Base-by-base conservation (phyloP, 176 grass and related monocot species). In the Thinopyrum elongatum region DNA sequence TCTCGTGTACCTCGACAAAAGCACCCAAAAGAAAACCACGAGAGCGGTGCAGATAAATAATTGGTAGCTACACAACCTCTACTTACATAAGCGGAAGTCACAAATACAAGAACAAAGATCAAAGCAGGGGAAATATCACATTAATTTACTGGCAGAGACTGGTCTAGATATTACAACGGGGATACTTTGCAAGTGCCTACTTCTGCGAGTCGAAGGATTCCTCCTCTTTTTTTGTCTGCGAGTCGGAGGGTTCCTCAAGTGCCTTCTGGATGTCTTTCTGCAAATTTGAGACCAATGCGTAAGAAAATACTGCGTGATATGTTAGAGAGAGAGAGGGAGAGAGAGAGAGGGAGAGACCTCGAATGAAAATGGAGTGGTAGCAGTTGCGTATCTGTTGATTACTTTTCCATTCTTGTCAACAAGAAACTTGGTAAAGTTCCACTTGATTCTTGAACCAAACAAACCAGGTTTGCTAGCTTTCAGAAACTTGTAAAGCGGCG, bases 381-480 rank as follows among this genome's bases (percentile, higher is more conserved):
- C 51, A 62, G 89, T 83, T 38, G 86, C 53, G 23, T 95, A 95
- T 87, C 96, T 88, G 35, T 78, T 70, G 57, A 98, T 82, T 61
- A 94, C 96, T 88, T 94, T 95, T 41, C 96, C 93, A 38, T 95
- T 83, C 89, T 94, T 98, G 58, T 88, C 90, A 16, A 98, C 69
- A 49, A 98, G 91, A 80, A 98, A 98, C 78, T 98, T 98, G 31
- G 96, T 95, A 74, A 95, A 98, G 80, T 98, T 98, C 93, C 96
- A 95, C 82, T 94, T 98, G 46, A 98, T 95, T 84, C 93, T 92
- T 75, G 83, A 90, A 84, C 96, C 96, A 81, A 90, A 86, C 57
- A 95, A 49, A 70, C 91, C 91, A 44, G 88, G 41, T 70, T 94
- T 95, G 78, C 90, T 94, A 64, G 93, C 90, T 88, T 95, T 98